Evolutionary conservation across 192 early-diverging fungal genomes (phyloP).

Genomic region (Gryganskiella cystojenkinii): DNA sequence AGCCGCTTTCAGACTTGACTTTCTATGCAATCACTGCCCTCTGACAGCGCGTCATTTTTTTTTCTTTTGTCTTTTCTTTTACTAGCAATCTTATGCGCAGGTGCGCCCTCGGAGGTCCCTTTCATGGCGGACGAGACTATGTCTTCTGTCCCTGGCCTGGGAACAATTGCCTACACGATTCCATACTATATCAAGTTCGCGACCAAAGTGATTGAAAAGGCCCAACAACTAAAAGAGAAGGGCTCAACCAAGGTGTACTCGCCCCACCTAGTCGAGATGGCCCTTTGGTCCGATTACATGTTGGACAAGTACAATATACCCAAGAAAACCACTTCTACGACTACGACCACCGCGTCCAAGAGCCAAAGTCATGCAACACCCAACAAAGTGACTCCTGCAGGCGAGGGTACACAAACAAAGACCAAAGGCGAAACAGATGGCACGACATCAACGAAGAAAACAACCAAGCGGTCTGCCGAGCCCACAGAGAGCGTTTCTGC

Average conservation of each 20-base stretch:
- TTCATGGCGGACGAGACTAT: constrained; percentile 55
- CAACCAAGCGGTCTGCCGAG: not conserved
- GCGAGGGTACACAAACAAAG: no score
- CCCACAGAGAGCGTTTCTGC: not conserved
- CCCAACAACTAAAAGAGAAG: not conserved
- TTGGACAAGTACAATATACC: constrained; percentile 19
- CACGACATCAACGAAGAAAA: not conserved
- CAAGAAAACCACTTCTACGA: not conserved
- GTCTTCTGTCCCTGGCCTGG: constrained; percentile 46
- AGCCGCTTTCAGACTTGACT: no score
- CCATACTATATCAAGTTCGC: constrained; percentile 49
- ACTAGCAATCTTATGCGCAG: constrained; percentile 38
- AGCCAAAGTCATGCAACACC: no score
- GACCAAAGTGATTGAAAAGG: constrained; percentile 44
- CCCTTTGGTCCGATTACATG: constrained; percentile 47
- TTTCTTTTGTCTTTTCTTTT: not conserved
- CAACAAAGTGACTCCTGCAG: no score
- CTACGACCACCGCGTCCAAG: no score
- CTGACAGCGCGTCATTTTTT: not conserved
- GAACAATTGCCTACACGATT: constrained; percentile 37
- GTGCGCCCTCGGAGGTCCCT: constrained; percentile 29
- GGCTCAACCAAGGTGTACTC: constrained; percentile 14
- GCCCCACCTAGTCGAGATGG: constrained; percentile 42
- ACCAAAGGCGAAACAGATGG: no score
- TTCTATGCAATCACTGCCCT: no score